Base-by-base conservation (phyloP, 2,329 filamentous ascomycete species). In the Curvularia hawaiiensis region DNA sequence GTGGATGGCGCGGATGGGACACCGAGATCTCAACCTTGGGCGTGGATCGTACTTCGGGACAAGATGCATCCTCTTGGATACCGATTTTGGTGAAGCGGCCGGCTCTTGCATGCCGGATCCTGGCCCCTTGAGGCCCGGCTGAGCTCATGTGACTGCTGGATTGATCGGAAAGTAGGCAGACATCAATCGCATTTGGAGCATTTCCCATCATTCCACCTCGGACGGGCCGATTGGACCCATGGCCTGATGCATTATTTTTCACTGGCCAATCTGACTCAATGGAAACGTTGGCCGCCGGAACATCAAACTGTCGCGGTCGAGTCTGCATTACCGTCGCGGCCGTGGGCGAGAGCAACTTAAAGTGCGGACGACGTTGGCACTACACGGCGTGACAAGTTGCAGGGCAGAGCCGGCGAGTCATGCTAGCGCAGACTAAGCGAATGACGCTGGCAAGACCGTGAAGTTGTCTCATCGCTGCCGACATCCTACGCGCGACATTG, bases 381-480 rank as follows among this genome's bases (percentile, higher is more conserved):
- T 35, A 48, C n/a, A 35, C 45, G 20, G 12, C 11, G 28, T 50
- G 50, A 50, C 53, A 54, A 39, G 40, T 41, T 33, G 33, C 39
- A 51, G 31, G 48, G 45, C 30, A 28, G 16, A 30, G 22, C 9
- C 22, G 7, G 39, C 61, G 60, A 64, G 60, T 62, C 62, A 64
- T 62, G 60, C 33, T 47, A 43, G 49, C 39, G 24, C 10, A 43
- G 14, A 45, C 56, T 58, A 54, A 58, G 50, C 45, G 52, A 61
- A 58, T 58, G 49, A 54, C 52, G 56, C 59, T 57, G 53, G 53
- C 56, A 44, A 54, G 48, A 30, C 46, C 48, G 52, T 59, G 58
- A 54, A 53, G 51, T 52, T 55, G 63, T 56, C 58, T 59, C 52
- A 61, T 64, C 50, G 58, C 50, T 57, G 45, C 48, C 52, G 60